Percentiles rank a stretch among this genome's conserved stretches.
Conservation (phyloP, 2,329 filamentous ascomycete species). For the Dactylellina haptotyla region DNA sequence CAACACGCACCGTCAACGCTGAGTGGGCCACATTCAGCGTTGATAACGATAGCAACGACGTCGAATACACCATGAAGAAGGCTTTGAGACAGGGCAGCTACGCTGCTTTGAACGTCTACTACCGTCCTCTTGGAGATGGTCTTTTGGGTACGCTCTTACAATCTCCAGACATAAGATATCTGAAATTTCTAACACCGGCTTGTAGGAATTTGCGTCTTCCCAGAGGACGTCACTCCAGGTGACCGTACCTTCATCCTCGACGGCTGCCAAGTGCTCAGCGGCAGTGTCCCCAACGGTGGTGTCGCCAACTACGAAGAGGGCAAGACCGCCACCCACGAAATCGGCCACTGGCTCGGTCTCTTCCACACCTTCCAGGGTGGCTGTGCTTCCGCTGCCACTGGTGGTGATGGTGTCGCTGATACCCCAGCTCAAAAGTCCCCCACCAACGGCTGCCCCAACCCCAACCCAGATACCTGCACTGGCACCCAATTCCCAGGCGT, state of each 20-base stretch:
- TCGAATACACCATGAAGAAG: constrained; percentile 64
- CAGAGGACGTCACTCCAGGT: constrained; percentile 57
- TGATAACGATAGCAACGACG: constrained; percentile 58
- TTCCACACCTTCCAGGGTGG: constrained; percentile 65
- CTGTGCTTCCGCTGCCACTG: constrained; percentile 60
- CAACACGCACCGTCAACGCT: constrained; percentile 65
- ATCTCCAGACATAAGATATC: background rate
- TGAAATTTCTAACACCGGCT: background rate
- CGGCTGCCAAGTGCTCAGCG: constrained; percentile 62
- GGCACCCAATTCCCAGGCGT: constrained; percentile 54
- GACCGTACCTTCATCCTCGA: constrained; percentile 60
- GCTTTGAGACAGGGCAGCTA: constrained; percentile 65
- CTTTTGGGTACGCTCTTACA: constrained; percentile 50
- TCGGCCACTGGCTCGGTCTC: constrained; percentile 66
- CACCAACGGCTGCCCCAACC: constrained; percentile 61
- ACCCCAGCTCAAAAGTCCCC: constrained; percentile 61
- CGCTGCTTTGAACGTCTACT: constrained; percentile 60
- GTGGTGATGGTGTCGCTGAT: constrained; percentile 62
- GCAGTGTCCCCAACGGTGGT: constrained; percentile 61
- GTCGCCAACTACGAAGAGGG: constrained; percentile 61
- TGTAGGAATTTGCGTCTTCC: constrained; percentile 53
- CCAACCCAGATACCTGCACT: constrained; percentile 60
- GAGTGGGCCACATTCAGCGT: constrained; percentile 62
- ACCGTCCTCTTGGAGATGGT: constrained; percentile 56
- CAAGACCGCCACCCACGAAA: constrained; percentile 58